Conservation (phyloP, 176 grass and related monocot species). For the Puya raimondii region DNA sequence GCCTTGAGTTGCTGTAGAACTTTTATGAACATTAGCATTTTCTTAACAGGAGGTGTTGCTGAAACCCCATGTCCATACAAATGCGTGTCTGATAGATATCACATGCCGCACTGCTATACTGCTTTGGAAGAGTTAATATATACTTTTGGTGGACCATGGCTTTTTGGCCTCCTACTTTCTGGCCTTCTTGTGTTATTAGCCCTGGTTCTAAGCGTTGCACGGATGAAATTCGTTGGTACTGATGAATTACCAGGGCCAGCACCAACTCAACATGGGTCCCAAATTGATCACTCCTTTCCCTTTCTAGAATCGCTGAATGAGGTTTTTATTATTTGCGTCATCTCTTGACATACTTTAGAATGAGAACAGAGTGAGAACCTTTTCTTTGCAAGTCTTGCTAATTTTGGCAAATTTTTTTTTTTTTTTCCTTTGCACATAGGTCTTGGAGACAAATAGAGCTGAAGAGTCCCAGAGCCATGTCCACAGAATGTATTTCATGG, state of each 20-base stretch:
- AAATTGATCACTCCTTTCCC: constrained; percentile 98
- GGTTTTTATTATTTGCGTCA: constrained; percentile 30
- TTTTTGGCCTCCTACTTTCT: constrained; percentile 93
- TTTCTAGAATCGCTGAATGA: constrained; percentile 99
- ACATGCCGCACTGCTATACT: constrained; percentile 98
- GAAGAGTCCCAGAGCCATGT: constrained; percentile 97
- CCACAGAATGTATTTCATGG: constrained; percentile 99
- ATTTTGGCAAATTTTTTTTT: constrained; percentile 19
- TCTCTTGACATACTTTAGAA: constrained; percentile 10
- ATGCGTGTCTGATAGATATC: constrained; percentile 95
- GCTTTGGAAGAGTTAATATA: constrained; percentile 95
- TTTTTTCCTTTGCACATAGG: constrained; percentile 30
- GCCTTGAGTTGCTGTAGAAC: neutral
- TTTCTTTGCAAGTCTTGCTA: constrained; percentile 9
- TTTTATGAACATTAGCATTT: constrained; percentile 23
- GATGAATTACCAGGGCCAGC: constrained; percentile 94
- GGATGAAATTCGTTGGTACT: constrained; percentile 98
- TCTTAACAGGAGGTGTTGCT: constrained; percentile 64
- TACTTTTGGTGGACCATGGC: constrained; percentile 97
- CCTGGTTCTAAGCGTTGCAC: constrained; percentile 94
- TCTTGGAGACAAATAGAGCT: constrained; percentile 94
- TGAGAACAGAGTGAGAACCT: constrained; percentile 5
- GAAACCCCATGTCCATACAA: constrained; percentile 87
- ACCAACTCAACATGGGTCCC: constrained; percentile 91
- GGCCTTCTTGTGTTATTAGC: constrained; percentile 94